Evolutionary conservation across 257 asterid genomes (phyloP), one percentile per base, ranked within the genome.

Genomic region (Solanum bukasovii): DNA sequence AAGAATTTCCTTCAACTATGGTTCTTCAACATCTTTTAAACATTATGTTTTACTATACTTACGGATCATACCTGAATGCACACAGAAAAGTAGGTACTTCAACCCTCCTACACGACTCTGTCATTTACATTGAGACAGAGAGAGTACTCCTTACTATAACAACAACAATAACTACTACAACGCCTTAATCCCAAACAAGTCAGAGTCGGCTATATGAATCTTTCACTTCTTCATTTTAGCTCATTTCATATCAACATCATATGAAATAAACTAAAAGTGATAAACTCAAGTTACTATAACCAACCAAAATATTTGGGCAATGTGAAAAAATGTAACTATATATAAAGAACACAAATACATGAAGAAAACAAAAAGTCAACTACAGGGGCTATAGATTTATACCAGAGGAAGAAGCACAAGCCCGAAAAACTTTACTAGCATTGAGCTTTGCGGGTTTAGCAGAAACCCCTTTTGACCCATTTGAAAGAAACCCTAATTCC

Each of bases 391-490:
- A 83, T 86, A 77, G 27, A 88, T 87, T 83, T 87, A 85, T 20
- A 87, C 49, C 91, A 92, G 95, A 94, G 67, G 94, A 89, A 87
- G 93, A 61, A 59, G 89, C 65, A 56, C 65, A 56, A 6, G 65
- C 65, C n/a, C 65, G 65, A 56, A 56, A 56, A 18, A 56, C 65
- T 56, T 56, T 56, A 56, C 65, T 56, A 56, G 65, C 38, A 87
- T 68, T 79, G 89, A 90, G 52, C 59, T 89, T 91, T 83, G 83
- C 88, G 74, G 93, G 88, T 83, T 85, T 89, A 67, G 42, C 67
- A 65, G 93, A 86, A 75, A 87, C 81, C 78, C 86, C 90, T 73
- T 88, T 86, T 63, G 89, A 82, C 73, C 82, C 82, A 86, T 72
- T 79, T 42, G 93, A 84, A 16, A 33, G 34, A 6, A 88, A 90